Conservation (phyloP, 352 stramenopile species). For the Blastocystis hominis region DNA sequence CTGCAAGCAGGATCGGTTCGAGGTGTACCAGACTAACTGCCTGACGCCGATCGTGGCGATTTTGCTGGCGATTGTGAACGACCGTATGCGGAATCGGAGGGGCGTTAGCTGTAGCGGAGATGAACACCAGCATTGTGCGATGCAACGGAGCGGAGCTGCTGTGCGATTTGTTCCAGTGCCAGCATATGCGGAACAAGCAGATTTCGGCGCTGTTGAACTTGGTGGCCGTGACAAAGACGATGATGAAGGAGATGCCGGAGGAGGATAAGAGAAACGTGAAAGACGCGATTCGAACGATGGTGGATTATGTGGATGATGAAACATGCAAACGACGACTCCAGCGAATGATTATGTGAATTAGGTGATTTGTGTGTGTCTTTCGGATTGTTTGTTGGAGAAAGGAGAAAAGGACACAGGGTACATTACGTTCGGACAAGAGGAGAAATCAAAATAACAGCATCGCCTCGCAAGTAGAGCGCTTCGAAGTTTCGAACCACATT, state of each 20-base stretch:
- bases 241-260: neutral
- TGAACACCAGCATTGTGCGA: neutral
- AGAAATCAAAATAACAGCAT: neutral
- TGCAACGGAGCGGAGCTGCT: neutral
- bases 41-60: neutral
- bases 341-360: neutral
- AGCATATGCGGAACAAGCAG: neutral
- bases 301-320: neutral
- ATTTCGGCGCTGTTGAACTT: neutral
- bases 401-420: neutral
- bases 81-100: neutral
- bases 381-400: neutral
- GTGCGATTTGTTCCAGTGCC: neutral
- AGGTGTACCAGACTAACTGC: neutral
- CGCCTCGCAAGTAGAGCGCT: neutral
- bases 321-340: constrained; percentile 24
- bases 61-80: neutral
- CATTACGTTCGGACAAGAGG: constrained; percentile 20
- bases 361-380: neutral
- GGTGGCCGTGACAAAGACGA: neutral
- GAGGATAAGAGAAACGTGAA: neutral
- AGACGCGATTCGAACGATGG: neutral
- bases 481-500: neutral
- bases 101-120: neutral
- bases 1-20: neutral